Evolutionary conservation across 176 grass and related monocot genomes (phyloP), one percentile per base, ranked within the genome.

Genomic region (Echinochloa phyllopogon): DNA sequence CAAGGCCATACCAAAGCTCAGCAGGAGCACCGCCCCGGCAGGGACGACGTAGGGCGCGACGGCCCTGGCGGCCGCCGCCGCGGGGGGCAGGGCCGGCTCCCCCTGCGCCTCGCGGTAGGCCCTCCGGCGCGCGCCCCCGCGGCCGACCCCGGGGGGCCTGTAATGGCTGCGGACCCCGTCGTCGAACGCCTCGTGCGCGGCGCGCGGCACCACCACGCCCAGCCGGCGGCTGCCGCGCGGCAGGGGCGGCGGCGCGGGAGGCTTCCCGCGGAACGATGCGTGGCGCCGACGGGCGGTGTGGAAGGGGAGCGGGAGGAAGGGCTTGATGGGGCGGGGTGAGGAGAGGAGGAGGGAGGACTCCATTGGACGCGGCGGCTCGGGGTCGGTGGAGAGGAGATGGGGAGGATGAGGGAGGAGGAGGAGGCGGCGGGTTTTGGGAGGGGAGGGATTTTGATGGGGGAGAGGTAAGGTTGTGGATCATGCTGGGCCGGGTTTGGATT

Each of bases 301-400:
- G 81, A 60, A 45, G 75, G 39, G 16, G 8, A 84, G 59, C 25
- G 40, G 63, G 33, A 40, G 27, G 47, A 80, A 74, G 6, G 86
- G 84, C 27, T 78, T 85, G 83, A 87, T 41, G 52, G 94, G 75
- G 52, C 75, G 86, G 57, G 87, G 38, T 65, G 82, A 70, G 74
- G 86, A 88, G 89, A 84, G 73, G 57, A 95, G 87, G 65, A 91
- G 87, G 17, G 87, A 88, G 51, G 93, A 89, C 76, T 98, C 90
- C 92, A 98, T 98, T 60, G 60, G 84, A 83, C 60, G 90, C 52
- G 48, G 79, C 64, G 64, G 61, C 65, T 57, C 67, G 83, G 58
- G 11, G 6, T 2, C 11, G 64, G 51, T 0, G 53, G 42, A 64
- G 70, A 33, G 65, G 24, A 41, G 61, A 69, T 24, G 60, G 41